A percentile compares a stretch with the other conserved stretches of the same genome.
Conservation (phyloP, 352 stramenopile species). For the Phytophthora macrochlamydospora region DNA sequence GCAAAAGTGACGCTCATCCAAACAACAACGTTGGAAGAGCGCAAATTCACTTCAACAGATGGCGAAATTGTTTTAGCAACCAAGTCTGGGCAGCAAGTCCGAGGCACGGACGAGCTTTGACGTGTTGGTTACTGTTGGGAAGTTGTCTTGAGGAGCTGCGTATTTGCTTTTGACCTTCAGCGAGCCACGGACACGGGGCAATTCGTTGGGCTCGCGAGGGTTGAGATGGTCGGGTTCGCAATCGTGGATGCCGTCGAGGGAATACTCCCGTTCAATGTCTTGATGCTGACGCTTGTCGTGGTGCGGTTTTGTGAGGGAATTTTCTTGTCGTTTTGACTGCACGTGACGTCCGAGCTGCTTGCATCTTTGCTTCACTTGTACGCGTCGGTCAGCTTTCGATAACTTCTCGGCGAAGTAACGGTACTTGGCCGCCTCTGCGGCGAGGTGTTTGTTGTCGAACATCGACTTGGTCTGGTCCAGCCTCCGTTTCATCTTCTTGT, state of each 20-base stretch:
- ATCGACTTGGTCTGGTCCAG: constrained; percentile 45
- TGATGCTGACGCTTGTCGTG: constrained; percentile 9
- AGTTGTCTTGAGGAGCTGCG: constrained; percentile 7
- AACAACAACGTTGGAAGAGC: too few species aligned
- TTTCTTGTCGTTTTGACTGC: constrained; percentile 7
- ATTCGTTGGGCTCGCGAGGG: constrained; percentile 3
- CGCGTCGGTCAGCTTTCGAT: constrained; percentile 51
- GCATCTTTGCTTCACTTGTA: constrained; percentile 49
- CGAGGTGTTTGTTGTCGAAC: constrained; percentile 57
- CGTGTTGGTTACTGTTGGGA: constrained; percentile 45
- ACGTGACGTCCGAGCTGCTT: constrained; percentile 21
- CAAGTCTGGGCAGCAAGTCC: constrained; percentile 39
- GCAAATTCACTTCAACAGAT: constrained; percentile 10
- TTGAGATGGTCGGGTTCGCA: constrained; percentile 16
- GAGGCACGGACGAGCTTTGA: constrained; percentile 50
- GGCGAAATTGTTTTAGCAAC: constrained; percentile 5
- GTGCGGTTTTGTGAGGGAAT: constrained; percentile 14
- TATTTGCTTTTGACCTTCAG: constrained; percentile 23
- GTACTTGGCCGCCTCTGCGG: constrained; percentile 45
- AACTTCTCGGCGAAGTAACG: constrained; percentile 61
- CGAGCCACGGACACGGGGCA: constrained; percentile 8
- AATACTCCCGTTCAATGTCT: neutral
- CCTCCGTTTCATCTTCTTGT: constrained; percentile 47
- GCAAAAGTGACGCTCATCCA: too few species aligned
- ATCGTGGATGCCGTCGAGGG: constrained; percentile 16